Evolutionary conservation across 257 asterid species (phyloP).

Genomic region (Gardenia jasminoides): DNA sequence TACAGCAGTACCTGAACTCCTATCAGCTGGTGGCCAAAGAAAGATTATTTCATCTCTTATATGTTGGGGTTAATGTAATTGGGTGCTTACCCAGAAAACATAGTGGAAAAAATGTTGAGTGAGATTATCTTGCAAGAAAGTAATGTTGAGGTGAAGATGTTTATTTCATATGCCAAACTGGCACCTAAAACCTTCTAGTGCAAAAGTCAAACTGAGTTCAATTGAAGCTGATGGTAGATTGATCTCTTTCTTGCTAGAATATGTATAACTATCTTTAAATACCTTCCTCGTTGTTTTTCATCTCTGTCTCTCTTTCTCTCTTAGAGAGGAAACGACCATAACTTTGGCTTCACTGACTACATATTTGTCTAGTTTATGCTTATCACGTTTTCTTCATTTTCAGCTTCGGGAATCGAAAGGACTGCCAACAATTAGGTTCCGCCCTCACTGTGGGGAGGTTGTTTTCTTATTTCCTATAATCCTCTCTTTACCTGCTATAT

Average conservation of each 20-base stretch:
- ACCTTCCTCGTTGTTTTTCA: not conserved
- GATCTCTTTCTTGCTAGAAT: not conserved
- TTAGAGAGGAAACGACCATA: not conserved
- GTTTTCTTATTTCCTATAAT: slow-evolving; percentile 33
- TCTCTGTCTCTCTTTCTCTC: not conserved
- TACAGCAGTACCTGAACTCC: slow-evolving; percentile 6
- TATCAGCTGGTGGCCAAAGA: slow-evolving; percentile 16
- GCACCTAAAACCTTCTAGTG: not conserved
- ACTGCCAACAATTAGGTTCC: slow-evolving; percentile 74
- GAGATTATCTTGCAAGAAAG: not conserved
- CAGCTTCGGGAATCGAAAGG: slow-evolving; percentile 98
- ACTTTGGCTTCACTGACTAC: not conserved
- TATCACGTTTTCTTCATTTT: slow-evolving; percentile 13
- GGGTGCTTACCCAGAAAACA: not conserved
- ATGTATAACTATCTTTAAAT: not conserved
- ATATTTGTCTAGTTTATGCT: not conserved
- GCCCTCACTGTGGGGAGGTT: slow-evolving; percentile 99
- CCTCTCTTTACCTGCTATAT: slow-evolving; percentile 2
- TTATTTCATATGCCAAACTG: not conserved
- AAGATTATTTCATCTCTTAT: not conserved
- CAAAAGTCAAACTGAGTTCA: not conserved
- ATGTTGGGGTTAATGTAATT: not conserved
- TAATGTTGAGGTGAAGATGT: not conserved
- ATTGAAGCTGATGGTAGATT: not conserved
- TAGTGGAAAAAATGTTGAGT: not conserved